These are phyloP conservation scores for Pseudogymnoascus sp. DNA, from an alignment of 2,329 filamentous ascomycete genomes.

Conservation along the genomic window DNA sequence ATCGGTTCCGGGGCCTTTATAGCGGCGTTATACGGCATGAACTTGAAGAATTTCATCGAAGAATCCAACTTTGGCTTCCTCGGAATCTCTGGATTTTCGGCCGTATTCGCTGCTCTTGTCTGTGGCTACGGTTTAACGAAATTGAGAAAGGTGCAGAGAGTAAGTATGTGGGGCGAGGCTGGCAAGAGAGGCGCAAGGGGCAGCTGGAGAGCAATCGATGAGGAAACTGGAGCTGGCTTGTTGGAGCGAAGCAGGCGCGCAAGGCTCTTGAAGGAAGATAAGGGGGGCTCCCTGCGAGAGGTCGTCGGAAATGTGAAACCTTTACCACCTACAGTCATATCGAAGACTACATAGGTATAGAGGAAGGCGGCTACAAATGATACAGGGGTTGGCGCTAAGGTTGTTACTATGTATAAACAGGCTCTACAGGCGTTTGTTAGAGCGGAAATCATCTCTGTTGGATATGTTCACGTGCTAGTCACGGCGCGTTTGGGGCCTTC, in stretches of 20 bases:
- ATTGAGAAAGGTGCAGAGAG: constrained; percentile 74
- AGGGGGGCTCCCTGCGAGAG: background rate
- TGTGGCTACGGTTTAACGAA: constrained; percentile 77
- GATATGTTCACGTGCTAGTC: background rate
- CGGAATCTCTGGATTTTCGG: constrained; percentile 62
- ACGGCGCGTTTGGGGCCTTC: background rate
- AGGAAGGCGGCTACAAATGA: background rate
- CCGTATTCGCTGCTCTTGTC: constrained; percentile 64
- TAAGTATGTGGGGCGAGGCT: constrained; percentile 61
- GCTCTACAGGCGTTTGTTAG: constrained; percentile 1
- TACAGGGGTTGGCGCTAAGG: background rate
- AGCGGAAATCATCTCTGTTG: background rate
- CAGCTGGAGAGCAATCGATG: constrained; percentile 17
- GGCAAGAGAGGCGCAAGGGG: constrained; percentile 20
- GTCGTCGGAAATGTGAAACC: constrained; percentile 1
- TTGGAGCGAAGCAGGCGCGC: constrained; percentile 21
- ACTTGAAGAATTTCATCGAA: constrained; percentile 97
- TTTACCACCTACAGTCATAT: constrained; percentile 4
- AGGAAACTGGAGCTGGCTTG: constrained; percentile 14
- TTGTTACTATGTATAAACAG: constrained; percentile 2
- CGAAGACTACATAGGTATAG: background rate
- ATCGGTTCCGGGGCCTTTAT: constrained; percentile 90
- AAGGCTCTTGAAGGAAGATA: constrained; percentile 10
- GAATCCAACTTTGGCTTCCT: constrained; percentile 82
- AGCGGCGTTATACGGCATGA: constrained; percentile 99